phyloP scores from a whole-genome alignment of 163 green algal genomes.

The Scenedesmus sp. region DNA sequence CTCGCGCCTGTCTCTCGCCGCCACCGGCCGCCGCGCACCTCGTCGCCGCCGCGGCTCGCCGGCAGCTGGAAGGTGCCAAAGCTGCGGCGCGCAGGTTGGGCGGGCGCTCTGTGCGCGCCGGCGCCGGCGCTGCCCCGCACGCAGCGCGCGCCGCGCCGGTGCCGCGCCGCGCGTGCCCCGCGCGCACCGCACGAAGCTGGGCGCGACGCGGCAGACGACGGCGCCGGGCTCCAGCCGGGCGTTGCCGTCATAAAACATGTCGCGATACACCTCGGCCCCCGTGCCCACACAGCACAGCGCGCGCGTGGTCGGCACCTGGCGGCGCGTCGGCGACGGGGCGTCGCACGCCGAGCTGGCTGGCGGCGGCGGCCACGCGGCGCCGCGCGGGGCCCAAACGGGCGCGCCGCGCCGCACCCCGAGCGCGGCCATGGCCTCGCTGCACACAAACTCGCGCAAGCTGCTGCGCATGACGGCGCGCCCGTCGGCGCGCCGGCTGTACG shows the following conservation, averaged over 20 bases:
- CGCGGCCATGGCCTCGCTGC: conserved; percentile 86
- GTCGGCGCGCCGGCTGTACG: conserved; percentile 87
- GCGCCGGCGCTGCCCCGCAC: too few species aligned
- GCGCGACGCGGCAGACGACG: conserved; percentile 74
- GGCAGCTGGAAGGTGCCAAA: conserved; percentile 90
- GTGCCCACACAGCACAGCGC: conserved; percentile 84
- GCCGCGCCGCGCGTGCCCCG: too few species aligned
- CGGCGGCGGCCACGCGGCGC: too few species aligned
- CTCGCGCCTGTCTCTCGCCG: not conserved
- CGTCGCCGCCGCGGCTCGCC: conserved; percentile 64
- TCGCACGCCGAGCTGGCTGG: not conserved
- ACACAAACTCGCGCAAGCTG: conserved; percentile 89
- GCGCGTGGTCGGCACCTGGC: conserved; percentile 86
- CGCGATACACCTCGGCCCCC: conserved; percentile 71
- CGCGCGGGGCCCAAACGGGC: too few species aligned
- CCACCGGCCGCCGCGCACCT: not conserved
- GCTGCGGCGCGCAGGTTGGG: too few species aligned
- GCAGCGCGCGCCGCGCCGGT: too few species aligned
- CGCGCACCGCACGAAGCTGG: conserved; percentile 84
- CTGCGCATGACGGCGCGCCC: conserved; percentile 89
- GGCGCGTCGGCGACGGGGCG: not conserved
- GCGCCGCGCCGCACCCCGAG: conserved; percentile 59
- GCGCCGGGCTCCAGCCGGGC: conserved; percentile 59
- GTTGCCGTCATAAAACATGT: conserved; percentile 94
- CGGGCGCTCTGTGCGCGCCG: too few species aligned